Evolutionary conservation across 1,284 basidiomycete genomes (phyloP), one percentile per base, ranked within the genome.

Genomic region (Takashimella tepidaria): DNA sequence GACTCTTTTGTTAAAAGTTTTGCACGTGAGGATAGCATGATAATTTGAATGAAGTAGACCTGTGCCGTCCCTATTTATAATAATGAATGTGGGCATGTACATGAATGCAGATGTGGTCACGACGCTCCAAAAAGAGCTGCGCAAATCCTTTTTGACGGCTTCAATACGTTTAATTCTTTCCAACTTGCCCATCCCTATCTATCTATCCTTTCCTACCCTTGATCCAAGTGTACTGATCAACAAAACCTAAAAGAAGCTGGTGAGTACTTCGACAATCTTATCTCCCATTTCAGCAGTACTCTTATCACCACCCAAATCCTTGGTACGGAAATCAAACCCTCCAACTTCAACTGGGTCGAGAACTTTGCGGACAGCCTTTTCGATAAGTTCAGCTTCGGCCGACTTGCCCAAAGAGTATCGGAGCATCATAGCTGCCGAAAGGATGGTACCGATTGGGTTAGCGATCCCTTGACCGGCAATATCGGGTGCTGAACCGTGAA

Each of bases 391-490:
- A 1, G 95, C 95, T 64, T 89, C 84, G 60, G 81, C 82, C 57
- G 90, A 87, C 54, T 92, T 80, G 22, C 89, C 89, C 37, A 98
- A 84, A 41, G 95, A 98, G 78, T 97, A 98, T 48, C 93, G 84
- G 52, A 98, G 81, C 56, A 98, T 85, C 86, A 98, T 86, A 3
- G 93, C 93, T 4, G 89, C 90, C 53, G 92, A 96, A 53, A 98
- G 85, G 71, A 98, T 98, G 16, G 95, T 97, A 49, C 95, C 96
- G 63, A 98, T 84, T 26, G 41, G 11, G 45, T 16, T 52, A 58
- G 95, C 95, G 66, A 97, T 92, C 26, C 90, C 90, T 72, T 90
- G 80, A 2, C 92, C 92, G 5, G 93, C 92, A 63, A 98, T 98
- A 69, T 98, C 95, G 47, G 95, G 95, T 1, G 95, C 95, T 27